A percentile compares a stretch with the other conserved stretches of the same genome.
Evolutionary conservation across 2,329 filamentous ascomycete species (phyloP).

Genomic region (Colletotrichum australisinense): DNA sequence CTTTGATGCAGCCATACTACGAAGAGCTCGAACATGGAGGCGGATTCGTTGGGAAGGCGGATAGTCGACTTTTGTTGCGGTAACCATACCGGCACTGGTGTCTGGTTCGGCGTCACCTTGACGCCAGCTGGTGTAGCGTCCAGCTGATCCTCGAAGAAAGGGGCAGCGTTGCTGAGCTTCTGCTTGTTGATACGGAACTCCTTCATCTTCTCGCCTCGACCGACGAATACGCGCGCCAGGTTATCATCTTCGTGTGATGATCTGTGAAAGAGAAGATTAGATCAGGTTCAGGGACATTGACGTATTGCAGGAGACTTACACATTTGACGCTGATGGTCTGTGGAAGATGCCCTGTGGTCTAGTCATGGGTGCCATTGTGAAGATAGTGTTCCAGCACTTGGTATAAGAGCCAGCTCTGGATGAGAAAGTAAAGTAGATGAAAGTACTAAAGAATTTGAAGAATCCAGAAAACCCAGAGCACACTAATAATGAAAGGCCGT

Average conservation of each 20-base stretch:
- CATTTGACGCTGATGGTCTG: constrained; percentile 13
- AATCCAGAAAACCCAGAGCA: constrained; percentile 17
- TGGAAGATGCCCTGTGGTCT: constrained; percentile 35
- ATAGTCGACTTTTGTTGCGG: constrained; percentile 39
- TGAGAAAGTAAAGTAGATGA: constrained; percentile 11
- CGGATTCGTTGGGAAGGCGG: constrained; percentile 57
- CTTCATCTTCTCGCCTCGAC: constrained; percentile 48
- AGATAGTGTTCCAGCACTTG: constrained; percentile 29
- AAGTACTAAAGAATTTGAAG: constrained; percentile 8
- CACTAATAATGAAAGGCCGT: constrained; percentile 24
- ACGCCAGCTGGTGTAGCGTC: constrained; percentile 45
- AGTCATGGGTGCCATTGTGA: constrained; percentile 29
- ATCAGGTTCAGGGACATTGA: neutral
- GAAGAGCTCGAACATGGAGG: constrained; percentile 65
- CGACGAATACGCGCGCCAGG: constrained; percentile 53
- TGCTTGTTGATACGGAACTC: constrained; percentile 56
- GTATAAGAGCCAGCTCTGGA: constrained; percentile 28
- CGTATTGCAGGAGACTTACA: constrained; percentile 23
- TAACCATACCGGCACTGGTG: constrained; percentile 50
- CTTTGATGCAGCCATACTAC: constrained; percentile 61
- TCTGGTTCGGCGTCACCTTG: constrained; percentile 36
- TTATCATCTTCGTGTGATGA: constrained; percentile 27
- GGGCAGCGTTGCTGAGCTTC: constrained; percentile 58
- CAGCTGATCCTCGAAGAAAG: constrained; percentile 61
- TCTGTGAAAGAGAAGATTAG: constrained; percentile 11